These are phyloP conservation scores for Calocybe gambosa DNA, from an alignment of 1,284 basidiomycete genomes.

Conservation along the genomic window DNA sequence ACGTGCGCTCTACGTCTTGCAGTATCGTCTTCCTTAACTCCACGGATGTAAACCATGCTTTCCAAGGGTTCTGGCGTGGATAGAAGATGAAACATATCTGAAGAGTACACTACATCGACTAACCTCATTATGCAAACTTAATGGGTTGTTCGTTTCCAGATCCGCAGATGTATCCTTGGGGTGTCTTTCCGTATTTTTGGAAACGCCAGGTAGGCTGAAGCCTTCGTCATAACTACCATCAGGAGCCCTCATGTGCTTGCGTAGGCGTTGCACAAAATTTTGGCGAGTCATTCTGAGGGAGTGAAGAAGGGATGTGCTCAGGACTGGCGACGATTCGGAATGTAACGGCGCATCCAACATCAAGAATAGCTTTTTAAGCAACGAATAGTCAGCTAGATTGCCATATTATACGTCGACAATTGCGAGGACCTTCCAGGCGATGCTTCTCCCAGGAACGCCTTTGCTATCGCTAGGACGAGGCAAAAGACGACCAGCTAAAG, in stretches of 20 bases:
- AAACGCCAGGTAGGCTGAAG: conserved; percentile 49
- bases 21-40: conserved; percentile 83
- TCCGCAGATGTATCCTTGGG: conserved; percentile 31
- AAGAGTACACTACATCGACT: conserved; percentile 14
- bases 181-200: conserved; percentile 30
- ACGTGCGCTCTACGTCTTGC: conserved; percentile 93
- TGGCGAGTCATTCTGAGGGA: conserved; percentile 42
- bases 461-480: conserved; percentile 30
- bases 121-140: conserved; percentile 80
- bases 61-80: conserved; percentile 77
- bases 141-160: conserved; percentile 76
- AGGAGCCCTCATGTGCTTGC: conserved; percentile 68
- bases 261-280: conserved; percentile 44
- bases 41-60: conserved; percentile 81
- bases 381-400: conserved; percentile 8
- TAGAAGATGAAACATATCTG: not conserved
- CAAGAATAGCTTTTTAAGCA: conserved; percentile 52
- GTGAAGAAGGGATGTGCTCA: conserved; percentile 38
- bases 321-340: conserved; percentile 33
- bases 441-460: conserved; percentile 59
- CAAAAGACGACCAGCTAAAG: conserved; percentile 56
- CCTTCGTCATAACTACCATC: conserved; percentile 74
- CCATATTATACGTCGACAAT: conserved; percentile 11
- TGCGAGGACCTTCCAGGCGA: conserved; percentile 69
- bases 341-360: conserved; percentile 52